Evolutionary conservation across 306 rosid genomes (phyloP).

Genomic region (Biancaea sappan): DNA sequence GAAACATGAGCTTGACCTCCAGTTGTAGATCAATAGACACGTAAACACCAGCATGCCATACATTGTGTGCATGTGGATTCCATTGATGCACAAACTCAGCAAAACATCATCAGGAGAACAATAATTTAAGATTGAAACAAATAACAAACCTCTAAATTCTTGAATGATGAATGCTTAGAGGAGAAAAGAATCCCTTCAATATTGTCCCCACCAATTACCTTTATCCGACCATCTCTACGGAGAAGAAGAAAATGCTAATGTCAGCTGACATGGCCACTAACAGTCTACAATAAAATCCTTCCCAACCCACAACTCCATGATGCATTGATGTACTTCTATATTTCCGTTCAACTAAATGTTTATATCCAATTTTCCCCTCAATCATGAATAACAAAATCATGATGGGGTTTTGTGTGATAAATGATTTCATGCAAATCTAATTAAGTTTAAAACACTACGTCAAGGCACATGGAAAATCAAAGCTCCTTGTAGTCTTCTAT

Average conservation of each 20-base stretch:
- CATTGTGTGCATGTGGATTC: not conserved
- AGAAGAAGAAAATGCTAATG: constrained; percentile 30
- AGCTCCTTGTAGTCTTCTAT: not conserved
- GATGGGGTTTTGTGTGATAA: not conserved
- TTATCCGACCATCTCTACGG: constrained; percentile 91
- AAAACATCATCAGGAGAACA: constrained; percentile 5
- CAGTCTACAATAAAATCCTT: constrained; percentile 16
- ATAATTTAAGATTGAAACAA: constrained; percentile 15
- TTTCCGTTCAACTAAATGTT: not conserved
- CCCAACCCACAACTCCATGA: not conserved
- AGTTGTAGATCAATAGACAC: constrained; percentile 19
- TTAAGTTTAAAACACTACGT: constrained; percentile 10
- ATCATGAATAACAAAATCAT: constrained; percentile 5
- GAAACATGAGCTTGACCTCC: constrained; percentile 4
- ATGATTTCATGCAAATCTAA: not conserved
- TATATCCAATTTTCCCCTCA: constrained; percentile 21
- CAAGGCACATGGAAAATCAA: not conserved
- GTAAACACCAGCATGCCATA: not conserved
- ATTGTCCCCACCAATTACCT: constrained; percentile 77
- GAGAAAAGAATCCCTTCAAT: constrained; percentile 77
- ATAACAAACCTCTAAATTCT: constrained; percentile 72
- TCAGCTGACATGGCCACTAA: constrained; percentile 33
- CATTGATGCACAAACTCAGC: constrained; percentile 16
- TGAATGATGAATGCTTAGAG: constrained; percentile 61
- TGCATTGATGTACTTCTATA: constrained; percentile 1